phyloP scores from a whole-genome alignment of 2,329 filamentous ascomycete species.

The Fusarium subtropicale region DNA sequence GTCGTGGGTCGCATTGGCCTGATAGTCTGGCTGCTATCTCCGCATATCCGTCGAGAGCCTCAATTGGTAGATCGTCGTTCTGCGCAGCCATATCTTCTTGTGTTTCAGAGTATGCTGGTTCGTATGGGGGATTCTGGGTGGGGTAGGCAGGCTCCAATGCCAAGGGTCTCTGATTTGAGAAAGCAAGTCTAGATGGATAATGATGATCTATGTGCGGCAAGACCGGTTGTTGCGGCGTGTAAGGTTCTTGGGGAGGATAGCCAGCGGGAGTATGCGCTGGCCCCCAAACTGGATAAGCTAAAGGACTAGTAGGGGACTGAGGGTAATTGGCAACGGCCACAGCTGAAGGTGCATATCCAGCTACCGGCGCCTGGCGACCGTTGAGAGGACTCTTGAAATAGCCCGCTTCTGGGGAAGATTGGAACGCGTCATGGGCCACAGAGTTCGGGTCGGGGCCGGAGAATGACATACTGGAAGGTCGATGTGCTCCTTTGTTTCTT shows the following conservation, averaged over 20 bases:
- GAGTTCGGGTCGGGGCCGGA: constrained; percentile 28
- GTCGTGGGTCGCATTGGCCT: constrained; percentile 42
- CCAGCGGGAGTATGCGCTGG: constrained; percentile 24
- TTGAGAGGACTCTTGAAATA: constrained; percentile 29
- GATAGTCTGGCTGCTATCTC: constrained; percentile 67
- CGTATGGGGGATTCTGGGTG: constrained; percentile 5
- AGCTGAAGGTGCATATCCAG: constrained; percentile 15
- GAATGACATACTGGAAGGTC: constrained; percentile 24
- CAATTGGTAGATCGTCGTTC: constrained; percentile 55
- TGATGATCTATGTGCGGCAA: constrained; percentile 9
- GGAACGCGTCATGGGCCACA: constrained; percentile 21
- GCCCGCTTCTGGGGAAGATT: constrained; percentile 22
- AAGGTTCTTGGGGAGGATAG: constrained; percentile 26
- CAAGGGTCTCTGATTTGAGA: constrained; percentile 8
- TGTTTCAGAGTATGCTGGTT: constrained; percentile 8
- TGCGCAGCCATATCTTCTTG: constrained; percentile 27
- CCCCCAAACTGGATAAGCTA: constrained; percentile 22
- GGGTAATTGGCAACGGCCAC: constrained; percentile 18
- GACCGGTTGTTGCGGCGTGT: constrained; percentile 16
- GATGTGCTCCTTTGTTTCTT: constrained; percentile 27
- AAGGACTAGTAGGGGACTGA: constrained; percentile 22
- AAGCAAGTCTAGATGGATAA: constrained; percentile 21
- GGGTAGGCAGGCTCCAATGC: constrained; percentile 1
- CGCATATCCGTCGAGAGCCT: constrained; percentile 69
- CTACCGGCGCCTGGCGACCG: constrained; percentile 10